Evolutionary conservation across 768 basidiomycete genomes (phyloP), one percentile per base, ranked within the genome.

Genomic region (Collybia sordida): DNA sequence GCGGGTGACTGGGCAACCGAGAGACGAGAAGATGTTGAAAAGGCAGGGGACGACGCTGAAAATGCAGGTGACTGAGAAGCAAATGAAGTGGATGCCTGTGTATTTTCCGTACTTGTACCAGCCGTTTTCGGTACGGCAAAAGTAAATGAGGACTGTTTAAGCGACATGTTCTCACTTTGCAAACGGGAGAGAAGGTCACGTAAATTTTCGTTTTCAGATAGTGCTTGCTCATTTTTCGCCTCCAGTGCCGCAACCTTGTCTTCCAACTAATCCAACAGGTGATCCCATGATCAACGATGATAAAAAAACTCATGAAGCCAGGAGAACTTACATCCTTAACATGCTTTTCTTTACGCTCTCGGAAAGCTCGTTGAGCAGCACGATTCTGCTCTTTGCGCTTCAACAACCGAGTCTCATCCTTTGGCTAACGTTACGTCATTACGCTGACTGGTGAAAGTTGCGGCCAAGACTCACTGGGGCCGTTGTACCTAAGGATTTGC

Each of bases 341-440:
- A 66, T 97, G 94, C 61, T 91, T 93, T 72, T 99, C 96, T 70
- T 98, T 95, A 53, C 96, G 81, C 68, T 98, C 97, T 48, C 96
- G 77, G 75, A 99, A 99, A 1, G 96, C 96, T 46, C 96, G 85
- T 69, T 99, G 97, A 6, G 96, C 96, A 3, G 94, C 93, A 48
- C 96, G 79, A 60, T 99, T 99, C 71, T 98, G 96, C 59, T 98
- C 91, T 72, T 98, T 98, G 54, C 96, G 85, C 64, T 96, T 95
- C 55, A 90, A 53, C 4, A 93, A 69, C 19, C 90, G 81, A 4
- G 77, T 68, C 60, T 92, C 90, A 56, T 94, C 91, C 69, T 90
- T 75, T 27, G 63, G 58, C 69, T 72, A 41, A 39, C 38, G 49
- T 49, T 55, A 58, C 42, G 55, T 52, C 51, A 60, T 39, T 15